Base-by-base conservation (phyloP, 768 basidiomycete species). In the Termitomyces sp. region DNA sequence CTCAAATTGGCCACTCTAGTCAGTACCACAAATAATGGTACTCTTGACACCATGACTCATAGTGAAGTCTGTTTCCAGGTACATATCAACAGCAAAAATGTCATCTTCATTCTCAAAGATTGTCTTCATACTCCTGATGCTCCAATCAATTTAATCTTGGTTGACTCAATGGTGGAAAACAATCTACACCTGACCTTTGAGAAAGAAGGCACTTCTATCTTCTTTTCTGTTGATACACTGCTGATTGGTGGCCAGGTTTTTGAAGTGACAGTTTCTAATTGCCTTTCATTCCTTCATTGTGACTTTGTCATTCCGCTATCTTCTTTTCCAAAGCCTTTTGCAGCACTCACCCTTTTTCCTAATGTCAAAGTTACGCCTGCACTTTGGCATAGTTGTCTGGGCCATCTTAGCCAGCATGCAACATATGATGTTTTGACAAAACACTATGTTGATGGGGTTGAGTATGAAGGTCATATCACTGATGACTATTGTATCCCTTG, bases 141-240 rank as follows among this genome's bases (percentile, higher is more conserved):
- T 0, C 64, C 65, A 0, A 58, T 68, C 1, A 66, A 70, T n/a
- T 59, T 71, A 0, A 26, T 71, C 0, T 69, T 62, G 0, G 62
- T 70, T 31, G 65, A 66, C 26, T 47, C 55, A 0, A 56, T 71
- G 13, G 56, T 44, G 0, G 55, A 67, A 5, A 29, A 57, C 45
- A 31, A 36, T 10, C 24, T 58, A 7, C n/a, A 22, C 3, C 41
- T 60, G n/a, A 46, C 12, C 26, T 60, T 56, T 24, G 22, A n/a
- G n/a, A n/a, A n/a, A n/a, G n/a, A n/a, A n/a, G n/a, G n/a, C n/a
- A n/a, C n/a, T n/a, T n/a, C n/a, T 12, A 50, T 57, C 18, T 50
- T 37, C 12, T 37, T 34, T 16, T 10, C 29, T 15, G 65, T 63
- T 15, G 5, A 2, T 39, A 13, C 29, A 5, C 18, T 28, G 24